These are phyloP conservation scores for Populus hybrid DNA, from an alignment of 441 rosid species.

Conservation along the genomic window DNA sequence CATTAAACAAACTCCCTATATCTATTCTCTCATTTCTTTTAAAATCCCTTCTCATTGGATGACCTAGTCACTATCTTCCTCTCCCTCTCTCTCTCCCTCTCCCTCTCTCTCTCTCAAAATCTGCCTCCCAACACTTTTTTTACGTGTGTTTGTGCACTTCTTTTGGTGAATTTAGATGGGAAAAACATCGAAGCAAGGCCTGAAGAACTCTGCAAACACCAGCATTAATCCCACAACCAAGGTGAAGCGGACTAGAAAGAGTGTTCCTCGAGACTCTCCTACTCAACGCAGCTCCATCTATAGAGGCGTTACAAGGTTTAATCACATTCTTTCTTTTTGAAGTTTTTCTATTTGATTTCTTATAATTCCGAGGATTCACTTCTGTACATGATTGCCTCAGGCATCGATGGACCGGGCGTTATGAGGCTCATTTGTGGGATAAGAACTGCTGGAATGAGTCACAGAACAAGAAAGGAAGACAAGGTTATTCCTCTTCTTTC, in stretches of 20 bases:
- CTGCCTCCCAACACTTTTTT: not conserved
- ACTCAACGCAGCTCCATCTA: conserved; percentile 53
- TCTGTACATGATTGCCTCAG: conserved; percentile 21
- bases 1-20: not conserved
- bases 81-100: too few relatives aligned
- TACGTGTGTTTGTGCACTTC: not conserved
- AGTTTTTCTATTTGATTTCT: not conserved
- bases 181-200: conserved; percentile 31
- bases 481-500: conserved; percentile 40
- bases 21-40: not conserved
- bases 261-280: conserved; percentile 44
- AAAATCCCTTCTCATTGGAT: conserved; percentile 12
- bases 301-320: conserved; percentile 62
- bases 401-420: conserved; percentile 94
- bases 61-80: not conserved
- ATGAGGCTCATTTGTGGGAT: conserved; percentile 95
- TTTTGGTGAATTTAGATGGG: conserved; percentile 32
- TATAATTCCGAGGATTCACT: not conserved
- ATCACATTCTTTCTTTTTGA: not conserved
- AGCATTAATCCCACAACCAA: conserved; percentile 4
- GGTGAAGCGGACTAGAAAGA: conserved; percentile 44
- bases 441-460: conserved; percentile 89
- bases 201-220: not conserved
- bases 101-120: too few relatives aligned
- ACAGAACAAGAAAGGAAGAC: conserved; percentile 88